A percentile compares a stretch with the other conserved stretches of the same genome.
Conservation (phyloP, 176 grass and related monocot genomes). For the Pharus latifolius region DNA sequence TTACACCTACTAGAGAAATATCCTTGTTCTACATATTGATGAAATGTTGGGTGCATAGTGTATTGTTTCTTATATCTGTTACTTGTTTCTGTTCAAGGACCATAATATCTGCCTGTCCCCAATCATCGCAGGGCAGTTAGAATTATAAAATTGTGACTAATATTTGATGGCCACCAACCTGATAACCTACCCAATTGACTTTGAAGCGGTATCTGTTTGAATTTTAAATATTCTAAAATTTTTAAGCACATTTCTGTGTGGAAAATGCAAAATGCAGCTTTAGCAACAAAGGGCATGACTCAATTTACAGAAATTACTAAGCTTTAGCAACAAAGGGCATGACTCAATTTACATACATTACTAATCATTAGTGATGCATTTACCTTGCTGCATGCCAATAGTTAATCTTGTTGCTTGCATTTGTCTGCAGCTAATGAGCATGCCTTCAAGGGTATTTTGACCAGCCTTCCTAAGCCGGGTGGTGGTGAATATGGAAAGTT, state of each 20-base stretch:
- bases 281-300: background rate
- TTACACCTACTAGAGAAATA: background rate
- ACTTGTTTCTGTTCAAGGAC: too few species aligned
- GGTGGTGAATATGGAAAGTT: constrained; percentile 89
- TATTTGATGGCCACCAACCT: background rate
- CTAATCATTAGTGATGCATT: background rate
- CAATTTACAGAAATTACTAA: constrained; percentile 1
- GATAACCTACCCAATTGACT: constrained; percentile 5
- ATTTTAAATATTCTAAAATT: background rate
- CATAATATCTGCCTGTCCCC: background rate
- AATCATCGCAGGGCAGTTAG: background rate
- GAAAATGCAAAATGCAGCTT: background rate
- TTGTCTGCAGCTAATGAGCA: constrained; percentile 51
- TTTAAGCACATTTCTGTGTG: background rate
- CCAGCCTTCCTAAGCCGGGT: constrained; percentile 66
- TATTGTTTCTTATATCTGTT: too few species aligned
- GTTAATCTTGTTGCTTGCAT: background rate
- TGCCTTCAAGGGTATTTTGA: constrained; percentile 59
- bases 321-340: background rate
- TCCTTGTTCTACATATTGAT: background rate
- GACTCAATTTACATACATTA: constrained; percentile 4
- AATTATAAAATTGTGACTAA: background rate
- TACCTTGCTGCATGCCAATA: background rate
- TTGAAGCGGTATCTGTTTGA: background rate
- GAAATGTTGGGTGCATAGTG: too few species aligned